Conservation (phyloP, 805 yeast species). For the Suhomyces sp. region DNA sequence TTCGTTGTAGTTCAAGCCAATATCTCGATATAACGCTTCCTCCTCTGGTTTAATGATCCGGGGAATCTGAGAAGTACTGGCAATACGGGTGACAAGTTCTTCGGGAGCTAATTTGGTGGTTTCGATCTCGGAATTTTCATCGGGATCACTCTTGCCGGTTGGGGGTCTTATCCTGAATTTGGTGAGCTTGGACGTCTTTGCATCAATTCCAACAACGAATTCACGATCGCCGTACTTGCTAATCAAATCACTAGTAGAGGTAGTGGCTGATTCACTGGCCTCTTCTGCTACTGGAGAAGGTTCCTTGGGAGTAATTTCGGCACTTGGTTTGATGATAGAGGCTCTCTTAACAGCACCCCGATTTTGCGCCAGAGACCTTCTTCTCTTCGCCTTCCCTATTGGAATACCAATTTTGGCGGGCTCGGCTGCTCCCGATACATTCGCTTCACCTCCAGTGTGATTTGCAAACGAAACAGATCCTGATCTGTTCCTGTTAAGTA, state of each 20-base stretch:
- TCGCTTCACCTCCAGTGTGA: conserved; percentile 9
- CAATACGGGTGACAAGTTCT: conserved; percentile 30
- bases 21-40: conserved; percentile 37
- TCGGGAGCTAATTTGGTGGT: conserved; percentile 31
- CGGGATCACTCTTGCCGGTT: not conserved
- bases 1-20: conserved; percentile 48
- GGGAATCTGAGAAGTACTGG: conserved; percentile 33
- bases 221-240: conserved; percentile 13
- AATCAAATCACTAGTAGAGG: not conserved
- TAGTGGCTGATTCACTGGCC: not conserved
- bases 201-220: conserved; percentile 34
- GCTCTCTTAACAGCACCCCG: conserved; percentile 7
- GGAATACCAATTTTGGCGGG: conserved; percentile 43
- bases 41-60: conserved; percentile 37
- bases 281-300: conserved; percentile 12
- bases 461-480: conserved; percentile 27
- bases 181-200: conserved; percentile 22
- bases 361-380: conserved; percentile 19
- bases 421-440: conserved; percentile 9
- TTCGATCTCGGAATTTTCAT: conserved; percentile 2
- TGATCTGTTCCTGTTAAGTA: conserved; percentile 23
- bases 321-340: not conserved
- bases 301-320: conserved; percentile 8
- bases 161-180: conserved; percentile 21
- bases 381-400: conserved; percentile 28